Base-by-base conservation (phyloP, 2,329 filamentous ascomycete genomes). In the Diaporthe vaccinii region DNA sequence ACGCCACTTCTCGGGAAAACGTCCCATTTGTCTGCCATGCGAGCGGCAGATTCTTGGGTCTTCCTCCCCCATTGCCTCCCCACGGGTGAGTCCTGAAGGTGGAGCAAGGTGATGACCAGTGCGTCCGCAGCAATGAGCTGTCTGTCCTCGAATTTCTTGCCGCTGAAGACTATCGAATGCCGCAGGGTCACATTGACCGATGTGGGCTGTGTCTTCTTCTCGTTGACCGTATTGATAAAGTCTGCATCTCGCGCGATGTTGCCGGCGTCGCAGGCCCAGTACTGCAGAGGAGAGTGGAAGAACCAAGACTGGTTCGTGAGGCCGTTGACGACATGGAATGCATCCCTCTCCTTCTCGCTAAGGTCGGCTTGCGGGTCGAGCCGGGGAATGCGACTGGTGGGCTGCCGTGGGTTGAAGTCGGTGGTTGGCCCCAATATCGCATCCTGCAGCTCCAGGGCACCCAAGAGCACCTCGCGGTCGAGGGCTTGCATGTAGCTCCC, bases 211-310 rank as follows among this genome's bases (percentile, higher is more conserved):
- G 85, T 88, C 73, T 91, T 91, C 76, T 86, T 89, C 72, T 89
- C 84, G 78, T 96, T 95, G 79, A 96, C 92, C 0, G 94, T 96
- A 1, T 84, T 82, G 4, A 95, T 82, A 17, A 95, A 88, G 80
- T 95, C 88, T 0, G 82, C 72, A 79, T 96, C 94, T 22, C 83
- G 81, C 36, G 89, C 81, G 68, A 96, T 89, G 9, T 83, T 84
- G 1, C 89, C 87, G 8, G 85, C 80, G n/a, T 88, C 93, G 81
- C 92, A 93, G 76, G 91, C 89, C 94, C 94, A 96, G 82, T 95
- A 96, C 82, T 95, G 92, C 72, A 96, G 84, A 1, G 94, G 94
- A n/a, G 94, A 96, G 79, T 96, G 93, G 80, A 94, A 94, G 78
- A 94, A 94, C 93, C 93, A 95, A 5, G 91, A 91, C 78, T 91